phyloP scores from a whole-genome alignment of 1,284 basidiomycete genomes.

The Porodaedalea pini region DNA sequence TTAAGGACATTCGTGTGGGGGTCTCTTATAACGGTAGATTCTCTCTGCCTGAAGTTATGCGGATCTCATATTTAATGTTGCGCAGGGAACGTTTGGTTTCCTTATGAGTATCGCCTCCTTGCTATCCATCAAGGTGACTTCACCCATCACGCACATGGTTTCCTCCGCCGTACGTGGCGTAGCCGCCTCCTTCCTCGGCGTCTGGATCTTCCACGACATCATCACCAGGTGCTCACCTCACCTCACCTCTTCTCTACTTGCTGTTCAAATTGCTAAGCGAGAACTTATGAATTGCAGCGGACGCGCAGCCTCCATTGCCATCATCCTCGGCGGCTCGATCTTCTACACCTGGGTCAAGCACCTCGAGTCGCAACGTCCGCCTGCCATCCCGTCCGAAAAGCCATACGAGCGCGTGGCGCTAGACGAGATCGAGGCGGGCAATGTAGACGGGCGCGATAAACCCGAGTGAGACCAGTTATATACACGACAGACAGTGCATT shows the following conservation, averaged over 20 bases:
- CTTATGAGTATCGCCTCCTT: conserved; percentile 87
- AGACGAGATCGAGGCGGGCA: conserved; percentile 48
- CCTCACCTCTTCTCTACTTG: conserved; percentile 7
- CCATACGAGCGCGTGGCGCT: conserved; percentile 47
- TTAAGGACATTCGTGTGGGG: conserved; percentile 69
- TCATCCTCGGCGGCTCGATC: conserved; percentile 76
- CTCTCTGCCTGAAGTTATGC: background rate
- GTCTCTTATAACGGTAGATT: conserved; percentile 63
- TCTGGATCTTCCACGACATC: conserved; percentile 72
- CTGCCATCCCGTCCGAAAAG: conserved; percentile 11
- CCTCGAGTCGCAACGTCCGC: conserved; percentile 46
- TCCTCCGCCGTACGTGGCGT: conserved; percentile 84
- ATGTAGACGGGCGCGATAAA: conserved; percentile 21
- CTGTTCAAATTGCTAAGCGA: too few species aligned
- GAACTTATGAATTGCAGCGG: too few species aligned
- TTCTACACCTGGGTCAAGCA: conserved; percentile 87
- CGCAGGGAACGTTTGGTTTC: conserved; percentile 77
- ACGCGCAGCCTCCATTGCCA: conserved; percentile 72
- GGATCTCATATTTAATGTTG: background rate
- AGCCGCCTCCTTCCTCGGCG: conserved; percentile 70
- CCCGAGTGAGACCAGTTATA: conserved; percentile 1
- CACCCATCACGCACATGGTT: conserved; percentile 90
- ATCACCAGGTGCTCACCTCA: conserved; percentile 59
- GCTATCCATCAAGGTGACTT: conserved; percentile 87
- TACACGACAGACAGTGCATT: background rate